These are phyloP conservation scores for Elaphomyces granulatus DNA, from an alignment of 495 filamentous ascomycete species.

Conservation along the genomic window DNA sequence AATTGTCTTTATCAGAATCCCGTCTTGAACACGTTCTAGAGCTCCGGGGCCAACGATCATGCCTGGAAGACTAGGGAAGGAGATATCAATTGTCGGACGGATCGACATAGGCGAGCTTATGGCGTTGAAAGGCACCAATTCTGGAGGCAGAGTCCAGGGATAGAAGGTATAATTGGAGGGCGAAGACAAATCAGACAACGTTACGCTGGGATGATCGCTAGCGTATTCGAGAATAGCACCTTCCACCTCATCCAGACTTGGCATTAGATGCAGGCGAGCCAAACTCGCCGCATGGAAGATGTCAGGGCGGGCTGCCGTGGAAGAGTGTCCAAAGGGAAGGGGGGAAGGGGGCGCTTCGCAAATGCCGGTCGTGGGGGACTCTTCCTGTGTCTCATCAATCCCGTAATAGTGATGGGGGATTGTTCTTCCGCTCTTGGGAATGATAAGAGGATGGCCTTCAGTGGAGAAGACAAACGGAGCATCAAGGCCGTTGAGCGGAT, in stretches of 20 bases:
- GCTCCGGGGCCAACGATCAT: slow-evolving; percentile 35
- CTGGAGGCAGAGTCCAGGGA: slow-evolving; percentile 76
- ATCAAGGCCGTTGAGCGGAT: slow-evolving; percentile 79
- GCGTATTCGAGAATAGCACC: slow-evolving; percentile 40
- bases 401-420: not conserved
- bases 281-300: slow-evolving; percentile 84
- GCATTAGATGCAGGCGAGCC: slow-evolving; percentile 65
- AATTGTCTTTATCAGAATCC: slow-evolving; percentile 65
- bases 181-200: slow-evolving; percentile 42
- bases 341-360: slow-evolving; percentile 47
- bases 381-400: not conserved
- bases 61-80: slow-evolving; percentile 58
- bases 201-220: slow-evolving; percentile 38
- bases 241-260: slow-evolving; percentile 34
- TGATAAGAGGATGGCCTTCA: slow-evolving; percentile 84
- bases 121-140: slow-evolving; percentile 58
- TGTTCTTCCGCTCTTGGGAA: slow-evolving; percentile 41
- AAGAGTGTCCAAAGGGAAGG: slow-evolving; percentile 54
- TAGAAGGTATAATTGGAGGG: slow-evolving; percentile 73
- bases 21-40: slow-evolving; percentile 51
- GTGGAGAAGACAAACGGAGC: slow-evolving; percentile 86
- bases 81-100: slow-evolving; percentile 58
- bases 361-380: slow-evolving; percentile 4
- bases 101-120: slow-evolving; percentile 48
- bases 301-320: slow-evolving; percentile 70